Conservation (phyloP, 306 rosid genomes). For the Acacia confusa region DNA sequence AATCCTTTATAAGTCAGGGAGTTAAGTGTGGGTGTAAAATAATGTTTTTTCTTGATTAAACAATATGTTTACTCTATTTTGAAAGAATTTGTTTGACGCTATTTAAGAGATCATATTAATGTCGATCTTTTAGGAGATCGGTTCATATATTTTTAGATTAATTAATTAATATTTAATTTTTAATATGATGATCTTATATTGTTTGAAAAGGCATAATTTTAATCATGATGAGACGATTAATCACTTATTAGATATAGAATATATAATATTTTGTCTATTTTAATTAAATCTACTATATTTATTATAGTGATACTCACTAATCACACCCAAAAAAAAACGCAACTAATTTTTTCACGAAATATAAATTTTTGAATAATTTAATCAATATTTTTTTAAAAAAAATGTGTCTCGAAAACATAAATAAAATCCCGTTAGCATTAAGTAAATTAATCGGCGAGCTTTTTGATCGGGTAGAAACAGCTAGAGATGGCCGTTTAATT, state of each 20-base stretch:
- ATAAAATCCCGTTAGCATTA: neutral
- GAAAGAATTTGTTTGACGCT: neutral
- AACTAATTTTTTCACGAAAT: neutral
- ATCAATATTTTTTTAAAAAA: neutral
- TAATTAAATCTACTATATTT: neutral
- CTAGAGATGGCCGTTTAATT: slow-evolving; percentile 54
- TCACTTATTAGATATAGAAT: neutral
- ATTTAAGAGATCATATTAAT: neutral
- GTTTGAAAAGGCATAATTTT: neutral
- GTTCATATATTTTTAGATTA: neutral
- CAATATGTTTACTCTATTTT: neutral
- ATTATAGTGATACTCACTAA: neutral
- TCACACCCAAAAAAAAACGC: neutral
- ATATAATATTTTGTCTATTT: neutral
- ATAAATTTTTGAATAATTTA: neutral
- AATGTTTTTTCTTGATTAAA: neutral
- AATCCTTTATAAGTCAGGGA: neutral
- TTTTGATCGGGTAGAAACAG: slow-evolving; percentile 57
- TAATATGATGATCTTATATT: neutral
- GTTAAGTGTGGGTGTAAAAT: neutral
- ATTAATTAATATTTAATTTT: neutral
- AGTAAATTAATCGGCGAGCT: slow-evolving; percentile 4
- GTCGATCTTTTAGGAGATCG: neutral
- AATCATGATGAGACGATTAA: neutral
- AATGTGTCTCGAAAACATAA: neutral